A percentile compares a stretch with the other conserved stretches of the same genome.
phyloP scores from a whole-genome alignment of 257 asterid species.

The Leptodermis oblonga region DNA sequence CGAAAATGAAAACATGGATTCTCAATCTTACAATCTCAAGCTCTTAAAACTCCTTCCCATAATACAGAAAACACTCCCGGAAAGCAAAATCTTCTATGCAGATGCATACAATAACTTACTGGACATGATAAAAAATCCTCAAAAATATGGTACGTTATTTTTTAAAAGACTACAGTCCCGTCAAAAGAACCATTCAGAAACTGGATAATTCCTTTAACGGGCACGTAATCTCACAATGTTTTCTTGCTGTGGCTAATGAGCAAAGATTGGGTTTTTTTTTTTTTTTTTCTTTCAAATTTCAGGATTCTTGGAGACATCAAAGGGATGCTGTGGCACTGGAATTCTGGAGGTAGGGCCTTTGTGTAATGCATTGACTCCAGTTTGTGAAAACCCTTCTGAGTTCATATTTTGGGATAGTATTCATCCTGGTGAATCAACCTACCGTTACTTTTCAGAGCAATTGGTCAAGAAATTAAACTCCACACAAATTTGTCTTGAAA shows the following conservation, averaged over 20 bases:
- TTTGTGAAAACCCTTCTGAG: conserved; percentile 38
- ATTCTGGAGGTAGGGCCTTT: conserved; percentile 47
- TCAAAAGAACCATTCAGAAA: too few species aligned
- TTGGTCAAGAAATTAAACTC: conserved; percentile 24
- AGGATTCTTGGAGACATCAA: conserved; percentile 27
- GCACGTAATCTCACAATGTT: too few species aligned
- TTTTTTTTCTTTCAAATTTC: neutral
- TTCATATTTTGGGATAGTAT: conserved; percentile 64
- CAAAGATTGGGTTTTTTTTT: neutral
- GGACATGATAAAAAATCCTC: conserved; percentile 22
- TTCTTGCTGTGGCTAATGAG: neutral
- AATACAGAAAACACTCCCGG: conserved; percentile 8
- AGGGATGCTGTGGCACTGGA: conserved; percentile 31
- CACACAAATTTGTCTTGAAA: neutral
- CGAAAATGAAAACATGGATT: conserved; percentile 16
- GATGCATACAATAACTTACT: conserved; percentile 14
- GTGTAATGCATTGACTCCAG: conserved; percentile 29
- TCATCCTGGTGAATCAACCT: conserved; percentile 62
- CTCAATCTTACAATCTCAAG: conserved; percentile 18
- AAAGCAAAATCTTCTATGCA: conserved; percentile 25
- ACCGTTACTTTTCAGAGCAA: conserved; percentile 33
- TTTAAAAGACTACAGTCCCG: too few species aligned
- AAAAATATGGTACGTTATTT: conserved; percentile 16
- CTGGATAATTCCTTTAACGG: too few species aligned
- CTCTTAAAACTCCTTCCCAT: conserved; percentile 11